Percentiles rank a stretch among this genome's conserved stretches.
These are phyloP conservation scores for Polytrichum formosum DNA, from an alignment of 225 moss, liverwort and hornwort genomes.

Conservation along the genomic window DNA sequence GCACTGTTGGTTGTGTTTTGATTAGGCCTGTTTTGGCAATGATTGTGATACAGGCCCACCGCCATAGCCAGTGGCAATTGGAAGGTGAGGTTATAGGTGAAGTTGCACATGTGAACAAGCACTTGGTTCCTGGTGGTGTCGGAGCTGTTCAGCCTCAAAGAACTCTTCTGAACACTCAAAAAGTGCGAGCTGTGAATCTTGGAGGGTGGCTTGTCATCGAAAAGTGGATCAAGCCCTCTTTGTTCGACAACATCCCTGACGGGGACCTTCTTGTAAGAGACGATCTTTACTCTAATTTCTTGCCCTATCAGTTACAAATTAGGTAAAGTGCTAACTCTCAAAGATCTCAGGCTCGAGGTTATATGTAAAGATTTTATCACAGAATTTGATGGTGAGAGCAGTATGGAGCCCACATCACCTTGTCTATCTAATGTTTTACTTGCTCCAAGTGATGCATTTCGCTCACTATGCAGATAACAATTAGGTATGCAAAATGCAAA, in stretches of 20 bases:
- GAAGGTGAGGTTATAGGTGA: background rate
- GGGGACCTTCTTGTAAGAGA: conserved; percentile 38
- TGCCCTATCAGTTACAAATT: no score
- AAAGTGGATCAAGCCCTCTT: conserved; percentile 57
- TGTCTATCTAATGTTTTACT: background rate
- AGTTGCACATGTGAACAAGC: background rate
- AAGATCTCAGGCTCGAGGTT: no score
- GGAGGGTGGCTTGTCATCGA: conserved; percentile 55
- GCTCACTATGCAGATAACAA: no score
- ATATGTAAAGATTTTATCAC: no score
- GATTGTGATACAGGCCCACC: conserved; percentile 11
- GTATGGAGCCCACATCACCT: conserved; percentile 41
- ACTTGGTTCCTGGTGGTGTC: conserved; percentile 12
- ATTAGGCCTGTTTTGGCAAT: no score
- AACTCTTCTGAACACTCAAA: conserved; percentile 12
- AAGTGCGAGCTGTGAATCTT: conserved; percentile 35
- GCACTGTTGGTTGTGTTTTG: no score
- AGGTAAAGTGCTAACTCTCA: no score
- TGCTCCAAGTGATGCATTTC: no score
- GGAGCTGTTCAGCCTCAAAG: conserved; percentile 27
- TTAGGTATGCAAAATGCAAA: no score
- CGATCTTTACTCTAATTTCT: no score
- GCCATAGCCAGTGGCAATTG: conserved; percentile 12
- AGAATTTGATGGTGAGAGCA: conserved; percentile 2
- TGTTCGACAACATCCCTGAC: conserved; percentile 41